Base-by-base conservation (phyloP, 345 rosid species). In the Erodium maritimum region DNA sequence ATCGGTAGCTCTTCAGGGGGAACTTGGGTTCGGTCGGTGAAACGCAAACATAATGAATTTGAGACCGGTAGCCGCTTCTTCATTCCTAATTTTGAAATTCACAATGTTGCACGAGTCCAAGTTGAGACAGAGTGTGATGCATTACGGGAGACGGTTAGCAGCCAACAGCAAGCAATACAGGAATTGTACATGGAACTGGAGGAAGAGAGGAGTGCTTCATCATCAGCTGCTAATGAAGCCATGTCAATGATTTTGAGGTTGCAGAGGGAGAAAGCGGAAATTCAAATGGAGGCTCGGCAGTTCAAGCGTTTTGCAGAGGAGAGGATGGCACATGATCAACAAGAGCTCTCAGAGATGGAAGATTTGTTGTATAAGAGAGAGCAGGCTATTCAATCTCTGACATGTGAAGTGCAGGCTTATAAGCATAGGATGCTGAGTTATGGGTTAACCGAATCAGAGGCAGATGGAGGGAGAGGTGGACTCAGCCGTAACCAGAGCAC, bases 231-330 rank as follows among this genome's bases (percentile, higher is more conserved):
- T 1, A 90, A 72, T 61, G 99, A 94, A 77, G 95, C 97, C 1
- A 94, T 94, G 99, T 90, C 95, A 8, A 94, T 94, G 99, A 94
- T 94, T 63, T 48, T 90, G 77, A 87, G 84, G 75, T 68, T 94
- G 78, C 97, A 94, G 77, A 87, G 88, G 69, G 97, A 94, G 72
- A 94, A 94, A 75, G 97, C 99, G 0, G 99, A 90, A 67, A 69
- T 81, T 45, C 88, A 85, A 62, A 94, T 94, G 99, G 99, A 94
- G 62, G 70, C 91, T 10, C 71, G 91, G 54, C 99, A 94, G 68
- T 94, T 90, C 65, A 90, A 87, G 77, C 91, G 88, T 1, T 87
- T 82, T 55, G 80, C 80, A 0, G 96, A 90, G 80, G 99, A 90
- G 80, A 94, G 80, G 71, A 85, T 82, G 86, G 87, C 80, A 19